Conservation (phyloP, 140 eudicot genomes). For the Erigeron philadelphicus region DNA sequence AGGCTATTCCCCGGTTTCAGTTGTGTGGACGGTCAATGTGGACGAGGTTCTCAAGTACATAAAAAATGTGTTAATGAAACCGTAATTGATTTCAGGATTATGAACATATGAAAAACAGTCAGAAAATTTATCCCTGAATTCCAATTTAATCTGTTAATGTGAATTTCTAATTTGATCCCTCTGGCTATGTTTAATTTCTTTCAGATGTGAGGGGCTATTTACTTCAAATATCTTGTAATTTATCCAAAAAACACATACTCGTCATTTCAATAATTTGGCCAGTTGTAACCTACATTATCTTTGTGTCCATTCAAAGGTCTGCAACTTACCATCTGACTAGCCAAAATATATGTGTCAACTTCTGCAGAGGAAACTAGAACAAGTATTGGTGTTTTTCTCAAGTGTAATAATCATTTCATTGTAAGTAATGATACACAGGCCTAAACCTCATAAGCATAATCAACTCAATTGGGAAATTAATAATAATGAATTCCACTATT, state of each 20-base stretch:
- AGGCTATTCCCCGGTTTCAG: conserved; percentile 65
- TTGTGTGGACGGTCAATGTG: conserved; percentile 81
- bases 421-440: too few relatives aligned
- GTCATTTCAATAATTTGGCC: background rate
- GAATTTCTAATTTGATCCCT: conserved; percentile 1
- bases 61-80: conserved; percentile 48
- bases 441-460: too few relatives aligned
- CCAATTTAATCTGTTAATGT: conserved; percentile 3
- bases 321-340: too few relatives aligned
- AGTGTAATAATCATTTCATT: too few relatives aligned
- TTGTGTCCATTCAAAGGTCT: too few relatives aligned
- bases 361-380: too few relatives aligned
- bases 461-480: too few relatives aligned
- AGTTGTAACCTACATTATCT: too few relatives aligned
- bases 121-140: background rate
- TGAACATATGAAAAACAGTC: background rate
- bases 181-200: background rate
- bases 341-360: too few relatives aligned
- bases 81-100: conserved; percentile 25
- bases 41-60: conserved; percentile 52
- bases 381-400: too few relatives aligned
- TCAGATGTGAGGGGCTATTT: conserved; percentile 11
- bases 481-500: too few relatives aligned
- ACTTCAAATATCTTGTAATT: conserved; percentile 12
- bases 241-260: background rate